Evolutionary conservation across 495 filamentous ascomycete species (phyloP).

Genomic region (Articulospora tetracladia): DNA sequence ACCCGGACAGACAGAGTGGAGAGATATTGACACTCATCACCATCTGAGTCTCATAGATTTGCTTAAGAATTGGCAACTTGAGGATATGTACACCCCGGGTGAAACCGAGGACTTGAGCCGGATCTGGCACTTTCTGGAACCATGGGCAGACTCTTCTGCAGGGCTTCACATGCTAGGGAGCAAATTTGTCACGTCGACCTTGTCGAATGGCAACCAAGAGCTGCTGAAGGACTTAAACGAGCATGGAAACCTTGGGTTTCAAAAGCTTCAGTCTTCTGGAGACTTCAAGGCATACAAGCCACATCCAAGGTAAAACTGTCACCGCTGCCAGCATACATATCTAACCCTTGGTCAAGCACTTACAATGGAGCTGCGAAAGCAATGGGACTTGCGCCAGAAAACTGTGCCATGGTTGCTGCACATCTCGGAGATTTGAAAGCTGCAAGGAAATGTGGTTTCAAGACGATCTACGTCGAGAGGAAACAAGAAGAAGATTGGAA

Average conservation of each 20-base stretch:
- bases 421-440: constrained; percentile 67
- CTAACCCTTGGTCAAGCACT: not conserved
- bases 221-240: constrained; percentile 61
- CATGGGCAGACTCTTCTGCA: constrained; percentile 60
- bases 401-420: constrained; percentile 77
- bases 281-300: constrained; percentile 80
- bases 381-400: constrained; percentile 49
- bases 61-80: constrained; percentile 48
- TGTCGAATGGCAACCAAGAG: constrained; percentile 70
- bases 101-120: constrained; percentile 54
- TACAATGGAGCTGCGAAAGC: constrained; percentile 51
- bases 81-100: constrained; percentile 52
- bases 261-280: constrained; percentile 58
- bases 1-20: constrained; percentile 41
- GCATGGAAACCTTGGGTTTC: constrained; percentile 57
- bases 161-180: constrained; percentile 54
- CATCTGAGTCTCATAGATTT: constrained; percentile 54
- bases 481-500: constrained; percentile 59
- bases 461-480: constrained; percentile 74
- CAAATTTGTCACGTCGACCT: constrained; percentile 54
- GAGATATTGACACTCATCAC: constrained; percentile 65
- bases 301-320: constrained; percentile 59
- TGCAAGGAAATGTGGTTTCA: constrained; percentile 58
- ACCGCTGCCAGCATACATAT: not conserved
- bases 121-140: constrained; percentile 66